A percentile compares a stretch with the other conserved stretches of the same genome.
Evolutionary conservation across 2,329 filamentous ascomycete genomes (phyloP).

Genomic region (Talaromyces sp.): DNA sequence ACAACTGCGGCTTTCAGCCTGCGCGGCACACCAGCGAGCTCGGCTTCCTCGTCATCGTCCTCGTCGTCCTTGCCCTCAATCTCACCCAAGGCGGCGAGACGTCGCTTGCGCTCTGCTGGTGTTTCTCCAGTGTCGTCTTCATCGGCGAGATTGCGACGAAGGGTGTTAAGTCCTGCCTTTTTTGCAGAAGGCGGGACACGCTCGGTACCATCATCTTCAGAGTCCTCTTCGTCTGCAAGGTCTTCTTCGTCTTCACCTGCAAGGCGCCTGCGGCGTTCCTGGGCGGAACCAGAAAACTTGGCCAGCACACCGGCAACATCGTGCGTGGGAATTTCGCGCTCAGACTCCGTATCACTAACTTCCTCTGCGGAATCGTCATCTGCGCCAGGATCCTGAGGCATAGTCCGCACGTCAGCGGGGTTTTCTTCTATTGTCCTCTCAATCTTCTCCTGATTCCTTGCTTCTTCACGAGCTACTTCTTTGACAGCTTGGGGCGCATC

Average conservation of each 20-base stretch:
- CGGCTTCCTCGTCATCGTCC: constrained; percentile 15
- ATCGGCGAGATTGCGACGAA: background rate
- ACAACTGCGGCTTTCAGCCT: constrained; percentile 6
- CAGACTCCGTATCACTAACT: constrained; percentile 9
- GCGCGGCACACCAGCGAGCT: constrained; percentile 10
- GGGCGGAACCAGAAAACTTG: constrained; percentile 18
- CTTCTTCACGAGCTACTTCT: constrained; percentile 28
- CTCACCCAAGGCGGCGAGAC: constrained; percentile 39
- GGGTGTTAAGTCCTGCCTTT: constrained; percentile 5
- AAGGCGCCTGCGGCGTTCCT: constrained; percentile 32
- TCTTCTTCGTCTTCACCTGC: constrained; percentile 19
- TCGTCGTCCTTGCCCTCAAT: constrained; percentile 21
- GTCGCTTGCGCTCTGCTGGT: constrained; percentile 41
- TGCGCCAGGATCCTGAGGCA: constrained; percentile 10
- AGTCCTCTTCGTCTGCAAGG: constrained; percentile 22
- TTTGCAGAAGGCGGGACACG: constrained; percentile 29
- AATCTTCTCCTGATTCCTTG: constrained; percentile 13
- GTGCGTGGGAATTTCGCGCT: constrained; percentile 22
- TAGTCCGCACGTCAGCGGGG: background rate
- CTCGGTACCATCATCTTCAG: constrained; percentile 38
- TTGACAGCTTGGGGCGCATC: constrained; percentile 36
- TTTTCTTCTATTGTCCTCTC: constrained; percentile 16
- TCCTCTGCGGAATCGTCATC: constrained; percentile 6
- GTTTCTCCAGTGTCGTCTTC: constrained; percentile 23
- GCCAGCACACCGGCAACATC: constrained; percentile 20